Evolutionary conservation across 1,284 basidiomycete species (phyloP).

Genomic region (Hypsizygus ulmarius): DNA sequence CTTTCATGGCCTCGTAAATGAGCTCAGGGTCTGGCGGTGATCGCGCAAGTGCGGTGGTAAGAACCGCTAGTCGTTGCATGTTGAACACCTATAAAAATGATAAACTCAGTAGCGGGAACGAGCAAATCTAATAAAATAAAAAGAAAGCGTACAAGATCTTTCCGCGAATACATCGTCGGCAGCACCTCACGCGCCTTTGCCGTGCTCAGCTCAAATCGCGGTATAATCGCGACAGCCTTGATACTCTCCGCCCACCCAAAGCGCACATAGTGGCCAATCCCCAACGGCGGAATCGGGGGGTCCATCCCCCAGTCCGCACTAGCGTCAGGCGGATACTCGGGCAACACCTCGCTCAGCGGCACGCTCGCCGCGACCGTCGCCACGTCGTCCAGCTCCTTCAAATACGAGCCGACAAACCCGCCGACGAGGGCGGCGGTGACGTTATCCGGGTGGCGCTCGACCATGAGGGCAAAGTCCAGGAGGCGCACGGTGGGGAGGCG

Average conservation of each 20-base stretch:
- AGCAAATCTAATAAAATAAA: neutral
- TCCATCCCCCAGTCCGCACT: slow-evolving; percentile 87
- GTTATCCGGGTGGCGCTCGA: slow-evolving; percentile 99
- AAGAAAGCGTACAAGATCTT: slow-evolving; percentile 88
- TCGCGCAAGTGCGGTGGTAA: slow-evolving; percentile 91
- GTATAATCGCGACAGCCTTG: slow-evolving; percentile 94
- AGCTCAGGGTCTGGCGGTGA: slow-evolving; percentile 90
- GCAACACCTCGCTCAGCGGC: slow-evolving; percentile 93
- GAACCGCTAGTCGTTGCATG: slow-evolving; percentile 94
- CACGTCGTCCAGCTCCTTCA: slow-evolving; percentile 83
- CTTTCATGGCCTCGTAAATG: slow-evolving; percentile 99
- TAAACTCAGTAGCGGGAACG: neutral
- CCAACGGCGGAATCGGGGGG: slow-evolving; percentile 84
- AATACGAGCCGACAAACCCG: slow-evolving; percentile 97
- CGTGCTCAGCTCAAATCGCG: slow-evolving; percentile 94
- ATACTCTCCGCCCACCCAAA: slow-evolving; percentile 89
- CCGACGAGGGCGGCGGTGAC: slow-evolving; percentile 97
- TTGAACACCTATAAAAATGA: slow-evolving; percentile 82
- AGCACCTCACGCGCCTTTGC: slow-evolving; percentile 91
- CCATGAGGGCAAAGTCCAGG: slow-evolving; percentile 98
- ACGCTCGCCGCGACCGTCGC: slow-evolving; percentile 81
- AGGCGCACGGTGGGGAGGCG: slow-evolving; percentile 70
- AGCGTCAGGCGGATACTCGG: slow-evolving; percentile 94
- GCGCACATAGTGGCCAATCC: slow-evolving; percentile 93
- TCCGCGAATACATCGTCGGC: slow-evolving; percentile 80